Evolutionary conservation across 2,329 filamentous ascomycete genomes (phyloP), one percentile per base, ranked within the genome.

Genomic region (Sporothrix dimorphospora): DNA sequence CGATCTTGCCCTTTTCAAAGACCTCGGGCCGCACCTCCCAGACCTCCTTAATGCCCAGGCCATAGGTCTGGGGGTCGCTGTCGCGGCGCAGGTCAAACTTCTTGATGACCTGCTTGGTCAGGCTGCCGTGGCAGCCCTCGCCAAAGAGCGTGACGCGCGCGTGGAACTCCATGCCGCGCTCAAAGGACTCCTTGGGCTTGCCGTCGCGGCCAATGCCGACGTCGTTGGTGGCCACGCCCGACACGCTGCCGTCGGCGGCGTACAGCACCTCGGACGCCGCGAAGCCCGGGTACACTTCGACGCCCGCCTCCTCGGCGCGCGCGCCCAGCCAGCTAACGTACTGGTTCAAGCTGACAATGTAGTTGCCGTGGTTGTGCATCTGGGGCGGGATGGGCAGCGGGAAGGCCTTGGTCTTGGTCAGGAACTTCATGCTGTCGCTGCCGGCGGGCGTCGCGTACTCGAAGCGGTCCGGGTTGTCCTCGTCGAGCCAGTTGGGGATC

Each of bases 311-410:
- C 82, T 99, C 96, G n/a, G 96, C 96, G 65, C 95, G 89, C 80
- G 98, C 96, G 66, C 93, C 94, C 2, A 99, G 86, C 96, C 96
- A 99, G 82, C 95, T 97, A 72, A 92, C 92, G 79, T 99, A 91
- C 81, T 98, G 93, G 81, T 97, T 98, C 78, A 99, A 83, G 79
- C 93, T 97, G 78, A 99, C 90, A 76, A 99, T 99, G 81, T 97
- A 98, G 83, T 99, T 99, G 76, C 96, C 96, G 78, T 97, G 89
- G 81, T 99, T 99, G 85, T 94, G 90, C 96, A 99, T 99, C 84
- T 98, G 96, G 42, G 96, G 96, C 59, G 96, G 96, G 14, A 91
- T 90, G 0, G 95, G 96, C 70, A 98, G 85, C 6, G 94, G 93
- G 72, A 97, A 89, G 0, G 94, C 85, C 74, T 85, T 85, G 70